Base-by-base conservation (phyloP, 257 asterid species). In the Fraxinus anomala region DNA sequence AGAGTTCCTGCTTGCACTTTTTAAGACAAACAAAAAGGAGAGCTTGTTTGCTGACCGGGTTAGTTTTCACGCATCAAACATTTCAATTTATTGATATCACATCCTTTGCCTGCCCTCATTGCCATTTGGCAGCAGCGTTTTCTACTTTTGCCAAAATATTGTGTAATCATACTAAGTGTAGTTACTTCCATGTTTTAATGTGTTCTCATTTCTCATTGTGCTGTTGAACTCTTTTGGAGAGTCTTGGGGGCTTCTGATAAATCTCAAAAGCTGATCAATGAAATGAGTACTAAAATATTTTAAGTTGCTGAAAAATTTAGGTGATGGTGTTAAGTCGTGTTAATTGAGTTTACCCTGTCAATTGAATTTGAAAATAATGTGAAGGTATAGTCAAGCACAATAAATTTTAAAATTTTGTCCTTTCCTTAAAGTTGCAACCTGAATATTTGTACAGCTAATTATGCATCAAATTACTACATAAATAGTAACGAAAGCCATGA, bases 11-110 rank as follows among this genome's bases (percentile, higher is more conserved):
- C 94, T 91, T 78, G 97, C 94, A 0, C 84, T 93, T 26, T 93
- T 91, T 81, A 91, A 91, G 86, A 88, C 94, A 71, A 86, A 80
- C 80, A 87, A 85, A 80, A 93, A 89, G 91, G 92, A 90, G 87
- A 91, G 96, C 86, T 84, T 93, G 82, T 91, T 93, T 86, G 96
- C 96, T 73, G 96, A 91, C 82, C 87, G 97, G 97, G 98, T 91
- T 85, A 76, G 91, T 89, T 83, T 56, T 85, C 75, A 81, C 81
- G 80, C 9, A 13, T 49, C 61, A 17, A 3, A 1, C 61, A 49
- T 49, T 0, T 49, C 23, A 1, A 49, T 49, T 49, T 49, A 49
- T 49, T 17, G 8, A 49, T 49, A 49, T 49, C n/a, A 14, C 21
- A 49, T 3, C 61, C 61, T 49, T 0, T 49, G 6, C 5, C 21